Evolutionary conservation across 2,329 filamentous ascomycete genomes (phyloP), one percentile per base, ranked within the genome.

Genomic region (Colletotrichum higginsianum): DNA sequence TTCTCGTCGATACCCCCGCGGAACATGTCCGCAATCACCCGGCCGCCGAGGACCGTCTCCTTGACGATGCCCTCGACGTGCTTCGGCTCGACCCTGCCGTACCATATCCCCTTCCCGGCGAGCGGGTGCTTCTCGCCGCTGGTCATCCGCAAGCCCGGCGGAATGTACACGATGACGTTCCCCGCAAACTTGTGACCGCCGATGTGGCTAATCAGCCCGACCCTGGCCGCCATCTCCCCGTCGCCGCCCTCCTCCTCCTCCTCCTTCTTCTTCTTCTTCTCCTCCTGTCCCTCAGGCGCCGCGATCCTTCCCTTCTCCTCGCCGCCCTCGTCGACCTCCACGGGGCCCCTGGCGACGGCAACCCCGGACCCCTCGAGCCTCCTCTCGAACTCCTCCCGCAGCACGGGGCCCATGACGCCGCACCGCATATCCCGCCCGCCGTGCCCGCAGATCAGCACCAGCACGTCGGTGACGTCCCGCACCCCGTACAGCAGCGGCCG

Each of bases 401-500:
- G 84, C 1, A 94, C 82, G 0, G 95, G 94, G 0, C 94, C 95
- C 74, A 96, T 86, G 26, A 94, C 83, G 0, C 96, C 96, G 78
- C 96, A 99, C 62, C 96, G 88, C 77, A 86, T 84, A 79, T 99
- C 96, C 13, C 96, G 87, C 2, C 91, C 91, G 16, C 92, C 93
- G 77, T 99, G 96, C 0, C 95, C 94, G 78, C 96, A 99, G 53
- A 98, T 92, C 23, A 98, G 83, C 40, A 99, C 89, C n/a, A 94
- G 77, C 5, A 95, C 86, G 73, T 95, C 92, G 18, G 88, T 78
- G 11, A 93, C 88, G 69, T 90, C 88, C 13, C 87, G 83, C 6
- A 94, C 91, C 1, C 87, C 86, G 1, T 82, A 81, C 2, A 94
- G 84, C 46, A 83, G 83, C 66, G 72, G 83, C 77, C 78, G 89